Evolutionary conservation across 208 protist genomes (phyloP).

Genomic region (Vickermania spadyakhi): DNA sequence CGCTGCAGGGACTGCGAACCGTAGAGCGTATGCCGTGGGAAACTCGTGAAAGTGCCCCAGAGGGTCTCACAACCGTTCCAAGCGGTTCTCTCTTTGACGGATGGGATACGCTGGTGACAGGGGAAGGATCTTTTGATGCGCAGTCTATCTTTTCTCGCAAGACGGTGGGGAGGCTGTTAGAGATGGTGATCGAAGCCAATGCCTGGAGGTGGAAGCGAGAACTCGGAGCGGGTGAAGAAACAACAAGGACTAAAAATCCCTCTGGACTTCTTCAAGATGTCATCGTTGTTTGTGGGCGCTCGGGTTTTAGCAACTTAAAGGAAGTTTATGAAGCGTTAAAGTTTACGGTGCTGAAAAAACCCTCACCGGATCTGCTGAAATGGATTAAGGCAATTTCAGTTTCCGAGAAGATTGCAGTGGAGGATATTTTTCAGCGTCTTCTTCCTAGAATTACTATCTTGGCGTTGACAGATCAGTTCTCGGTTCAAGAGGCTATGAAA

Average conservation of each 20-base stretch:
- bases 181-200: conserved; percentile 65
- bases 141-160: conserved; percentile 62
- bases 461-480: neutral
- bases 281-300: neutral
- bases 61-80: neutral
- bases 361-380: neutral
- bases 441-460: neutral
- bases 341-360: neutral
- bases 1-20: conserved; percentile 23
- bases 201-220: neutral
- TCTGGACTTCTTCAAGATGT: neutral
- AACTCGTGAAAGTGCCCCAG: neutral
- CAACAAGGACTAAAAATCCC: neutral
- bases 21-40: conserved; percentile 4
- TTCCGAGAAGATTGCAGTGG: neutral
- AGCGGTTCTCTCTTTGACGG: neutral
- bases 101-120: conserved; percentile 42
- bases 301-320: neutral
- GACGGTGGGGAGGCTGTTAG: conserved; percentile 54
- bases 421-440: neutral
- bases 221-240: neutral
- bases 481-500: neutral
- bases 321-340: neutral
- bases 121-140: conserved; percentile 70
- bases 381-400: neutral